phyloP scores from a whole-genome alignment of 2,329 filamentous ascomycete genomes.

The Ciborinia camelliae region DNA sequence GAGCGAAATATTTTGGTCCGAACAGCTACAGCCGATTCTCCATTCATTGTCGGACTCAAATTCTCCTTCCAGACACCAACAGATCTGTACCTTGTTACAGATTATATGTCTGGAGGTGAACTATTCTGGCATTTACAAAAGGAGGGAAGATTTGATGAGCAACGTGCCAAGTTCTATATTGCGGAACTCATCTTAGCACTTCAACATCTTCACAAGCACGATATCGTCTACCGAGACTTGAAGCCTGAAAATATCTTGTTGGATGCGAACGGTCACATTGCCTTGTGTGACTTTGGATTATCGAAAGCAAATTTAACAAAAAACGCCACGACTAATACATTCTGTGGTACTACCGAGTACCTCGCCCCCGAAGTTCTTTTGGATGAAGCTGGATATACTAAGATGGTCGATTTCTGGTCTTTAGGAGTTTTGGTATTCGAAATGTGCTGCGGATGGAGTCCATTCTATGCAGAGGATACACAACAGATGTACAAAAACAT shows the following conservation, averaged over 20 bases:
- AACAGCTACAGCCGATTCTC: slow-evolving; percentile 91
- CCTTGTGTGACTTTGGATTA: slow-evolving; percentile 93
- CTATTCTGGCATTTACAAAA: slow-evolving; percentile 98
- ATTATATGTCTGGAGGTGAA: slow-evolving; percentile 99
- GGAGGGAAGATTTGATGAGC: slow-evolving; percentile 92
- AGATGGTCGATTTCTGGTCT: slow-evolving; percentile 99
- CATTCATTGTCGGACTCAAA: slow-evolving; percentile 96
- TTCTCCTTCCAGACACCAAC: slow-evolving; percentile 98
- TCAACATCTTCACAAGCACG: slow-evolving; percentile 91
- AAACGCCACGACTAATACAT: slow-evolving; percentile 97
- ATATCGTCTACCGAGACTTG: slow-evolving; percentile 95
- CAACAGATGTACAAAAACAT: slow-evolving; percentile 99
- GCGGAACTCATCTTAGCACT: slow-evolving; percentile 94
- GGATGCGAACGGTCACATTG: slow-evolving; percentile 96
- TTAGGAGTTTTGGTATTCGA: slow-evolving; percentile 96
- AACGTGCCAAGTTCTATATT: slow-evolving; percentile 96
- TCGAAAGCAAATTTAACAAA: slow-evolving; percentile 97
- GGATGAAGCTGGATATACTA: slow-evolving; percentile 96
- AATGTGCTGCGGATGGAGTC: slow-evolving; percentile 99
- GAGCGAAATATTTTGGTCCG: slow-evolving; percentile 96
- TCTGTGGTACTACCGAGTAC: slow-evolving; percentile 97
- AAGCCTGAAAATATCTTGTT: slow-evolving; percentile 98
- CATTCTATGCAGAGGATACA: slow-evolving; percentile 97
- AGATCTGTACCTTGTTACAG: slow-evolving; percentile 95
- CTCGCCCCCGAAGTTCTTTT: slow-evolving; percentile 91